These are phyloP conservation scores for Umbelopsis sp. DNA, from an alignment of 192 early-diverging fungal species.

Conservation along the genomic window DNA sequence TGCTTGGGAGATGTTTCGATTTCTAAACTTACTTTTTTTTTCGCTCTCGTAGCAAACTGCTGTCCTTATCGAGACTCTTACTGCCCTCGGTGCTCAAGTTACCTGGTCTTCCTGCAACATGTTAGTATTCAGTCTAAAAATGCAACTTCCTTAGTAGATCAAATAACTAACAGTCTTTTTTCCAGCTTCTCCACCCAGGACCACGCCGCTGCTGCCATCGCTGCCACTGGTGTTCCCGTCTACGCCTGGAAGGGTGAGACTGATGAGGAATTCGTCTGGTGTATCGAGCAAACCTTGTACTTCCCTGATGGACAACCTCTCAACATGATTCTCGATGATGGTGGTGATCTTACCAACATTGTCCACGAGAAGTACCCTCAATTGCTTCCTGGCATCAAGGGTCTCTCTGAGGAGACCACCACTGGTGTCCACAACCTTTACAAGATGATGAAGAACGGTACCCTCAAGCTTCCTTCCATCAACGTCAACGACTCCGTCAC, in stretches of 20 bases:
- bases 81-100: conserved; percentile 93
- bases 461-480: conserved; percentile 98
- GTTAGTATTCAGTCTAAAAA: background rate
- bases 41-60: conserved; percentile 72
- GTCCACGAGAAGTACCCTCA: conserved; percentile 97
- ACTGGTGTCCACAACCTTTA: conserved; percentile 99
- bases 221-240: conserved; percentile 93
- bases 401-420: conserved; percentile 99
- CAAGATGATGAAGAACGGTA: conserved; percentile 96
- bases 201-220: conserved; percentile 98
- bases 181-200: conserved; percentile 98
- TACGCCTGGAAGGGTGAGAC: conserved; percentile 99
- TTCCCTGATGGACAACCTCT: conserved; percentile 94
- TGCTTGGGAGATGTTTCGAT: no score
- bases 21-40: background rate
- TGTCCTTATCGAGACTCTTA: conserved; percentile 97
- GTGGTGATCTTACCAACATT: conserved; percentile 94
- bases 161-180: background rate
- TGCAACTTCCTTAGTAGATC: background rate
- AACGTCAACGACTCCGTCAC: conserved; percentile 99
- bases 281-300: conserved; percentile 94
- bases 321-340: conserved; percentile 99
- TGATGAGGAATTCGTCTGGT: conserved; percentile 99
- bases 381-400: conserved; percentile 82
- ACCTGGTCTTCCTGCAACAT: conserved; percentile 68